These are phyloP conservation scores for Cubamyces lactineus DNA, from an alignment of 768 basidiomycete species.

Conservation along the genomic window DNA sequence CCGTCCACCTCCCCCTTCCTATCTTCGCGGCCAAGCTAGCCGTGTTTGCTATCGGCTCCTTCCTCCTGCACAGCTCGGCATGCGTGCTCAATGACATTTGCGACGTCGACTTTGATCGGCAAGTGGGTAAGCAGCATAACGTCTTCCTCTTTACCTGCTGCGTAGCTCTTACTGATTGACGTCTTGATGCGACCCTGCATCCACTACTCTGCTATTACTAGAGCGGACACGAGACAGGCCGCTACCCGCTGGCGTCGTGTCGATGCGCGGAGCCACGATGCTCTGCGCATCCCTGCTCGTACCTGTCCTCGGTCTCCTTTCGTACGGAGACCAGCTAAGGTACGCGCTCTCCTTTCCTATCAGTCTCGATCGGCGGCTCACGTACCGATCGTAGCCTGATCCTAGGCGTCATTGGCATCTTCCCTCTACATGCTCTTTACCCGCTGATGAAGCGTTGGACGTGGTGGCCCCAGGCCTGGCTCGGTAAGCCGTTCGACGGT, in stretches of 20 bases:
- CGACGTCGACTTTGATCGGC: constrained; percentile 37
- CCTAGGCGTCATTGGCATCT: constrained; percentile 25
- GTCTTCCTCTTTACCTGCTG: not conserved
- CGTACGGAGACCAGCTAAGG: constrained; percentile 22
- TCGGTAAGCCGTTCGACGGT: constrained; percentile 39
- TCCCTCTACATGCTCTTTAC: constrained; percentile 36
- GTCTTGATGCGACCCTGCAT: too few relatives aligned
- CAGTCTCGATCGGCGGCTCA: not conserved
- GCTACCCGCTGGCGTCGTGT: constrained; percentile 37
- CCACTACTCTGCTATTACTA: too few relatives aligned
- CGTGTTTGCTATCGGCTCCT: constrained; percentile 27
- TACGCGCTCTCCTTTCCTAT: constrained; percentile 8
- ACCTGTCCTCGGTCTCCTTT: constrained; percentile 21
- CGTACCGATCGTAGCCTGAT: constrained; percentile 3
- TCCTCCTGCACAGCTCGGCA: constrained; percentile 28
- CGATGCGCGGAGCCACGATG: constrained; percentile 35
- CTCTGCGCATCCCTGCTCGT: constrained; percentile 31
- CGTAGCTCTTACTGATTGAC: not conserved
- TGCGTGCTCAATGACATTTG: constrained; percentile 34
- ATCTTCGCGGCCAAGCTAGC: constrained; percentile 17
- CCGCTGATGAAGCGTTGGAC: constrained; percentile 60
- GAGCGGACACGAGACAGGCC: constrained; percentile 41
- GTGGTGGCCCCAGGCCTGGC: constrained; percentile 65
- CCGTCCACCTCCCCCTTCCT: constrained; percentile 12
- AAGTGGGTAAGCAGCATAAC: constrained; percentile 39